Percentiles rank a stretch among this genome's conserved stretches.
Conservation (phyloP, 2,329 filamentous ascomycete species). For the Trichoderma sp. region DNA sequence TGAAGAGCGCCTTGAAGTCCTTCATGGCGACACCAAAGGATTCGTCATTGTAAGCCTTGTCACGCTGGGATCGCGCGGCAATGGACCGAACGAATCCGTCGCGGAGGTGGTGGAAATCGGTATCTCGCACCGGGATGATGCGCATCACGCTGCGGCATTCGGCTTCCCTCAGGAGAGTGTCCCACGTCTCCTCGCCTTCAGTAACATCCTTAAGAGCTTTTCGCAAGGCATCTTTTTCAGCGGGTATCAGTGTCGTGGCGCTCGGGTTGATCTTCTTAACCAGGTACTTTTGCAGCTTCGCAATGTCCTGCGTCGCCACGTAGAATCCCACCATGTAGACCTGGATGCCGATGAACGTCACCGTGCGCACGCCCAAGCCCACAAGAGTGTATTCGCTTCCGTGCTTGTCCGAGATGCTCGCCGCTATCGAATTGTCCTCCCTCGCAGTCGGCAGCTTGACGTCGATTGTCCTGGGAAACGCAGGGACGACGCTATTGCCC, state of each 20-base stretch:
- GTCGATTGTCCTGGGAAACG: slow-evolving; percentile 72
- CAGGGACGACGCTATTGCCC: slow-evolving; percentile 75
- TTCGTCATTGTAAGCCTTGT: slow-evolving; percentile 64
- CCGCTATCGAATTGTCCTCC: slow-evolving; percentile 37
- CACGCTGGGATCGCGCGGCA: slow-evolving; percentile 66
- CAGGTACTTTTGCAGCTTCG: slow-evolving; percentile 74
- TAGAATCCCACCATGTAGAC: slow-evolving; percentile 97
- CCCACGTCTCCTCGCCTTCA: slow-evolving; percentile 73
- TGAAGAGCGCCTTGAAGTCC: slow-evolving; percentile 80
- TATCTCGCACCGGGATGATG: slow-evolving; percentile 88
- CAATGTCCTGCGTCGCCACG: slow-evolving; percentile 79
- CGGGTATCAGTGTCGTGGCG: slow-evolving; percentile 80
- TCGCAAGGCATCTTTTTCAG: slow-evolving; percentile 75
- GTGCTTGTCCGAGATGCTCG: slow-evolving; percentile 42
- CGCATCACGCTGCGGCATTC: slow-evolving; percentile 76
- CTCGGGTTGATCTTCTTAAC: slow-evolving; percentile 73
- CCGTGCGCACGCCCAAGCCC: slow-evolving; percentile 82
- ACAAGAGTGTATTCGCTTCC: slow-evolving; percentile 80
- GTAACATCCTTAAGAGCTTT: slow-evolving; percentile 67
- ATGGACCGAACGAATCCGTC: slow-evolving; percentile 90
- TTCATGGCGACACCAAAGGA: slow-evolving; percentile 73
- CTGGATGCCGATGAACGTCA: slow-evolving; percentile 85
- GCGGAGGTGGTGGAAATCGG: slow-evolving; percentile 88
- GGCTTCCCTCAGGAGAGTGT: slow-evolving; percentile 64
- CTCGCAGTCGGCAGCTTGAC: slow-evolving; percentile 49